Base-by-base conservation (phyloP, 2,329 filamentous ascomycete species). In the Epichloe coenophiala region DNA sequence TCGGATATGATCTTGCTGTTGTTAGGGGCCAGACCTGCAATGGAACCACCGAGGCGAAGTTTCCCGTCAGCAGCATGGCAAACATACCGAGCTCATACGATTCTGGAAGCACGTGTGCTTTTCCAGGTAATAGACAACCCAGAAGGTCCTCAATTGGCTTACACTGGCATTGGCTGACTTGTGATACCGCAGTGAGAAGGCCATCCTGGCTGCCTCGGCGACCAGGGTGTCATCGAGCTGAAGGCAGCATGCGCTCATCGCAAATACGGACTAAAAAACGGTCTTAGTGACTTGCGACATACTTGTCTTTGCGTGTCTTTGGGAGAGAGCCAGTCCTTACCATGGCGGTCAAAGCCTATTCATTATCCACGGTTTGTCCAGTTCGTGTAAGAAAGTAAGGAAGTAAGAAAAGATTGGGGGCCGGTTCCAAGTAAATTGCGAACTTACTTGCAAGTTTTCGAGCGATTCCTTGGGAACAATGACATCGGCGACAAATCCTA, bases 51-150 rank as follows among this genome's bases (percentile, higher is more conserved):
- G 11, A 11, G 12, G 33, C 21, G 5, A 5, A 13, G 23, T 12
- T 21, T 15, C 31, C 27, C 33, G 9, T n/a, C 37, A 21, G 11
- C 40, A 39, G 38, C 6, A 13, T 33, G 33, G 12, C 19, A 11
- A 15, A 58, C 63, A 54, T 46, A 68, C 64, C 12, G 68, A 69
- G 45, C 55, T 59, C 21, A 55, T 59, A 4, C 61, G 57, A 6
- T 54, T 55, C 35, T 60, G 58, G 47, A 70, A 68, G 33, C 56
- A 62, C 1, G 54, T 52, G 7, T 59, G 58, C 46, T 71, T 70
- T 45, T 71, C 69, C 17, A 71, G 40, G 9, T 57, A 56, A 48
- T 70, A 71, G n/a, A 70, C 58, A 0, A 67, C 63, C 68, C 68
- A 71, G 48, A 71, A 71, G 0, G 62, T 63, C 40, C 59, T 50